These are phyloP conservation scores for Exophiala alcalophila DNA, from an alignment of 2,329 filamentous ascomycete genomes.

Conservation along the genomic window DNA sequence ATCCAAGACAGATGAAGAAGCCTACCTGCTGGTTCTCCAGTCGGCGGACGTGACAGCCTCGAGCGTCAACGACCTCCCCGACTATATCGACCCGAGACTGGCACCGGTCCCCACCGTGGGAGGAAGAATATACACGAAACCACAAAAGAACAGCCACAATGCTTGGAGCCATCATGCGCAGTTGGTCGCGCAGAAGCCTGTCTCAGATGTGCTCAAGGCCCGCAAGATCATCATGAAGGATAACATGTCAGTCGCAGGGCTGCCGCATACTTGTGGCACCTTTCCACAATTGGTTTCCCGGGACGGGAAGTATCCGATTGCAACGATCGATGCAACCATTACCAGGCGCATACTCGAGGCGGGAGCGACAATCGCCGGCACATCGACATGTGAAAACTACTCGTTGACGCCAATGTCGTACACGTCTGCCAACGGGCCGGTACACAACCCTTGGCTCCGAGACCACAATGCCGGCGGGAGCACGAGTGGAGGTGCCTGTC, in stretches of 20 bases:
- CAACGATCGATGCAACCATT: slow-evolving; percentile 38
- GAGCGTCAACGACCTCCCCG: slow-evolving; percentile 35
- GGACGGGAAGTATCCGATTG: slow-evolving; percentile 33
- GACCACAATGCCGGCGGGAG: slow-evolving; percentile 39
- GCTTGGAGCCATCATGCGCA: slow-evolving; percentile 43
- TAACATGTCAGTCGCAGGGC: slow-evolving; percentile 37
- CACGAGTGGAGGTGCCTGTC: slow-evolving; percentile 38
- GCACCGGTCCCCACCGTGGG: slow-evolving; percentile 30
- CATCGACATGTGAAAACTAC: slow-evolving; percentile 41
- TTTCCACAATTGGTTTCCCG: slow-evolving; percentile 34
- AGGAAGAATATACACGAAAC: slow-evolving; percentile 26
- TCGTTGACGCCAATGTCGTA: slow-evolving; percentile 39
- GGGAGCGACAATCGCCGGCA: slow-evolving; percentile 37
- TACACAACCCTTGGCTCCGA: slow-evolving; percentile 37
- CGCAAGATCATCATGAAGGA: slow-evolving; percentile 39
- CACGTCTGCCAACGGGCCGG: slow-evolving; percentile 38
- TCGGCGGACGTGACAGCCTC: slow-evolving; percentile 31
- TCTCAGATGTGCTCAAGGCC: slow-evolving; percentile 31
- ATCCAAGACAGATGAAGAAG: slow-evolving; percentile 25
- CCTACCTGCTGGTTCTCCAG: slow-evolving; percentile 33
- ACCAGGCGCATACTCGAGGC: slow-evolving; percentile 37
- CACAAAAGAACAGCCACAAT: slow-evolving; percentile 42
- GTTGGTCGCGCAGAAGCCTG: slow-evolving; percentile 32
- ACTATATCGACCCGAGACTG: slow-evolving; percentile 39
- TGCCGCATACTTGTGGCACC: slow-evolving; percentile 39